These are phyloP conservation scores for Wickerhamiella qilinensis DNA, from an alignment of 805 yeast species.

Conservation along the genomic window DNA sequence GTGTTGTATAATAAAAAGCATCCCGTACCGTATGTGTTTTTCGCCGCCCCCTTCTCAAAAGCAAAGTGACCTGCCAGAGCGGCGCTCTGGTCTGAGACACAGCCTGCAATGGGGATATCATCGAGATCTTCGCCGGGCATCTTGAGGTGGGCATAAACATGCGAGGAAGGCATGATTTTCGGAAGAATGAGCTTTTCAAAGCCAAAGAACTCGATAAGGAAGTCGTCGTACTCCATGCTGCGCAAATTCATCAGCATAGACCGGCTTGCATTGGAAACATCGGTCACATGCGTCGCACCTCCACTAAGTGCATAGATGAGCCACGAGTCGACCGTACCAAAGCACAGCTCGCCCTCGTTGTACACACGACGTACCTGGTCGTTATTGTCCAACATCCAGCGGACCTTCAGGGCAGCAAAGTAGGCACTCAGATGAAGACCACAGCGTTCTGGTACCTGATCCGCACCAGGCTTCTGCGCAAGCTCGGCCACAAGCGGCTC, in stretches of 20 bases:
- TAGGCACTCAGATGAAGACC: constrained; percentile 86
- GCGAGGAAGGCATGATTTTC: constrained; percentile 61
- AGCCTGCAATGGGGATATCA: constrained; percentile 68
- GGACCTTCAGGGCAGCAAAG: constrained; percentile 76
- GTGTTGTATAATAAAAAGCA: constrained; percentile 81
- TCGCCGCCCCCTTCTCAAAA: constrained; percentile 67
- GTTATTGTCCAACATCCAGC: constrained; percentile 78
- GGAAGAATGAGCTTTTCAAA: constrained; percentile 63
- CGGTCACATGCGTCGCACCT: constrained; percentile 54
- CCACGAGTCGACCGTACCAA: constrained; percentile 94
- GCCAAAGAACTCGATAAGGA: constrained; percentile 62
- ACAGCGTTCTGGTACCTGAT: constrained; percentile 42
- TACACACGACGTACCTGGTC: constrained; percentile 49
- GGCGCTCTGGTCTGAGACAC: constrained; percentile 88
- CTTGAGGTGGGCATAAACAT: constrained; percentile 55
- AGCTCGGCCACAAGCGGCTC: constrained; percentile 50
- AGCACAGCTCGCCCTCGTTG: constrained; percentile 65
- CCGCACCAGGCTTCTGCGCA: constrained; percentile 38
- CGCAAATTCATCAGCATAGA: constrained; percentile 79
- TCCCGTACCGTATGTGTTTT: constrained; percentile 95
- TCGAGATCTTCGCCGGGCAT: constrained; percentile 40
- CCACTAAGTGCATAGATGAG: constrained; percentile 66
- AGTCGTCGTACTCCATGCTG: constrained; percentile 58
- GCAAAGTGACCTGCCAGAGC: constrained; percentile 90
- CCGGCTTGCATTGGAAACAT: constrained; percentile 82